A percentile compares a stretch with the other conserved stretches of the same genome.
Evolutionary conservation across 2,329 filamentous ascomycete genomes (phyloP).

Genomic region (Chaetomiaceae sp.): DNA sequence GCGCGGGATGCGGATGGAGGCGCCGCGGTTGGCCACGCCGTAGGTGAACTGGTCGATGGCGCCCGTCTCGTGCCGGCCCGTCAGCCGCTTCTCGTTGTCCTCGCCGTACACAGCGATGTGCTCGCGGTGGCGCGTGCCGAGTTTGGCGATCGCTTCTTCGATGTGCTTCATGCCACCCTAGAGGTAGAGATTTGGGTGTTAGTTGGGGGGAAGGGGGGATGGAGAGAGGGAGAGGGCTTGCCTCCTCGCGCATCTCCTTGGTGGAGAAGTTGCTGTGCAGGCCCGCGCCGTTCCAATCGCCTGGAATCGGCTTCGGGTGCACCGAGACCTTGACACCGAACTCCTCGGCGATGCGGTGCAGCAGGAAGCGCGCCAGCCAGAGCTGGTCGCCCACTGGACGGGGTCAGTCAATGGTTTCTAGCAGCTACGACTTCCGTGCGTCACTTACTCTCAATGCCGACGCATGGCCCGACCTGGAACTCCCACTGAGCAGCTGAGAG

Average conservation of each 20-base stretch:
- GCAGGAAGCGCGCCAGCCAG: constrained; percentile 86
- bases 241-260: constrained; percentile 74
- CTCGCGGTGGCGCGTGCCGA: constrained; percentile 69
- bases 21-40: constrained; percentile 93
- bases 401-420: constrained; percentile 2
- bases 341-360: constrained; percentile 79
- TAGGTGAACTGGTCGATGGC: constrained; percentile 89
- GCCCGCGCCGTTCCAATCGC: constrained; percentile 93
- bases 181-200: neutral
- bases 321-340: constrained; percentile 95
- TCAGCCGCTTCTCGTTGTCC: constrained; percentile 92
- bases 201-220: neutral
- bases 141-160: constrained; percentile 77
- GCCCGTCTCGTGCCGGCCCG: constrained; percentile 92
- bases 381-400: constrained; percentile 82
- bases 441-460: constrained; percentile 72
- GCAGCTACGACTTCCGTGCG: neutral
- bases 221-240: neutral
- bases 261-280: constrained; percentile 93
- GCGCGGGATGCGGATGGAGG: constrained; percentile 72
- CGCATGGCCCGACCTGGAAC: constrained; percentile 90
- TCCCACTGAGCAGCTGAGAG: constrained; percentile 74
- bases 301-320: constrained; percentile 89
- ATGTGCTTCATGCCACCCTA: constrained; percentile 92
- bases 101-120: constrained; percentile 90